A percentile compares a stretch with the other conserved stretches of the same genome.
Conservation (phyloP, 345 rosid genomes). For the Euphorbia tirucalli region DNA sequence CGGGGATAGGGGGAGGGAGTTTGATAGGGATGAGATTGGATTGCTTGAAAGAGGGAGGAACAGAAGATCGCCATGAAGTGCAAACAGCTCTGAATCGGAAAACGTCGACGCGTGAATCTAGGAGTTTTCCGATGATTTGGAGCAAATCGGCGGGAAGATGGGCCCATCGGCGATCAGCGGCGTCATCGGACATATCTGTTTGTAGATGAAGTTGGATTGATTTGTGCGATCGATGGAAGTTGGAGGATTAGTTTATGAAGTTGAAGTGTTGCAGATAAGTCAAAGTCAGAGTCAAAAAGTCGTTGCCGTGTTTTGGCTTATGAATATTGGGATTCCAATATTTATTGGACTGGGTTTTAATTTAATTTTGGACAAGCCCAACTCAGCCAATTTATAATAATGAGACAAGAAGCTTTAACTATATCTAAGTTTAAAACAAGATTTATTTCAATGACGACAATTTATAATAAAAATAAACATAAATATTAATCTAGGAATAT, state of each 20-base stretch:
- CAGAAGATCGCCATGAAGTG: slow-evolving; percentile 3
- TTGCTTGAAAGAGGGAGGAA: neutral
- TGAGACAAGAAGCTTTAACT: too few species aligned
- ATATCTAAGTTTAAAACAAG: too few species aligned
- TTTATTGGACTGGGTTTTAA: too few species aligned
- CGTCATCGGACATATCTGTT: neutral
- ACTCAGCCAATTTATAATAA: too few species aligned
- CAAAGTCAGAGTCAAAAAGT: too few species aligned
- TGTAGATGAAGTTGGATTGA: neutral
- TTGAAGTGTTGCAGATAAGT: too few species aligned
- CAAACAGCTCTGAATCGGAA: slow-evolving; percentile 22
- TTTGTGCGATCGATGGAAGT: neutral
- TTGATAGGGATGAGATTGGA: neutral
- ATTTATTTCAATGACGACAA: too few species aligned
- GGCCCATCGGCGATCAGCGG: slow-evolving; percentile 11
- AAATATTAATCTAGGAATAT: too few species aligned
- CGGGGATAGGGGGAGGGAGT: slow-evolving; percentile 4
- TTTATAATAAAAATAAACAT: too few species aligned
- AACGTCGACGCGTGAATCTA: slow-evolving; percentile 10
- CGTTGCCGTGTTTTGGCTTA: too few species aligned
- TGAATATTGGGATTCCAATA: too few species aligned
- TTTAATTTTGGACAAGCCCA: too few species aligned
- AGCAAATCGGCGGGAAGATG: slow-evolving; percentile 17
- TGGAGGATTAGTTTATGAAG: neutral
- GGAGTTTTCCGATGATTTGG: slow-evolving; percentile 11